Evolutionary conservation across 2,329 filamentous ascomycete genomes (phyloP), one percentile per base, ranked within the genome.

Genomic region (Paecilomyces fulvus): DNA sequence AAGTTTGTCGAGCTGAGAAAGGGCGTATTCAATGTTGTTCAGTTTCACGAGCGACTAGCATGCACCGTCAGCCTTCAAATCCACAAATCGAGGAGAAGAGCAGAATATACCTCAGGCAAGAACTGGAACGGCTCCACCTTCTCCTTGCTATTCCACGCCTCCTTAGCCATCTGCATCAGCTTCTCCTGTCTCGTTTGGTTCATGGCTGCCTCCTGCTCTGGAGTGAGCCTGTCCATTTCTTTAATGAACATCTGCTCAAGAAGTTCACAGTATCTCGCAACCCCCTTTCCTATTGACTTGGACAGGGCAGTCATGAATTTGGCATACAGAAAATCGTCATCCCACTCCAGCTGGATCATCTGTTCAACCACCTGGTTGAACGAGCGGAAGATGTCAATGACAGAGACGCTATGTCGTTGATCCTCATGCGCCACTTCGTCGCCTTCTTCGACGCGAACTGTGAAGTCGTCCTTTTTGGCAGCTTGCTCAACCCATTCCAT

Each of bases 91-190:
- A 20, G 11, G 17, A 10, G 31, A 7, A 31, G 1, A 1, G 12
- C n/a, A 11, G 31, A 25, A 72, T 80, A 74, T 77, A 92, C 90
- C 83, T 96, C 89, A 2, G 90, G 85, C 64, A 91, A 94, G 75
- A 99, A 99, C 61, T 97, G 92, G 73, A 97, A 99, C 0, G 94
- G 94, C 67, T 96, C 92, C 46, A 94, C 86, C 72, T 92, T 95
- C 60, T 96, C 92, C 70, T 92, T 95, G 62, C 86, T 88, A 62
- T 84, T 89, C 86, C 92, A 95, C 3, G 92, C 89, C 68, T 97
- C 94, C 71, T 94, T 95, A 9, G 94, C 94, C 67, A 92, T 85
- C 65, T 95, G 89, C 77, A 97, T 85, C 79, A 92, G 92, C 67
- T 90, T 94, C 70, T 97, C 92, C 70, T 96, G 92, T 14, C 90